Percentiles rank a stretch among this genome's conserved stretches.
Conservation (phyloP, 345 rosid species). For the Jatropha curcas region DNA sequence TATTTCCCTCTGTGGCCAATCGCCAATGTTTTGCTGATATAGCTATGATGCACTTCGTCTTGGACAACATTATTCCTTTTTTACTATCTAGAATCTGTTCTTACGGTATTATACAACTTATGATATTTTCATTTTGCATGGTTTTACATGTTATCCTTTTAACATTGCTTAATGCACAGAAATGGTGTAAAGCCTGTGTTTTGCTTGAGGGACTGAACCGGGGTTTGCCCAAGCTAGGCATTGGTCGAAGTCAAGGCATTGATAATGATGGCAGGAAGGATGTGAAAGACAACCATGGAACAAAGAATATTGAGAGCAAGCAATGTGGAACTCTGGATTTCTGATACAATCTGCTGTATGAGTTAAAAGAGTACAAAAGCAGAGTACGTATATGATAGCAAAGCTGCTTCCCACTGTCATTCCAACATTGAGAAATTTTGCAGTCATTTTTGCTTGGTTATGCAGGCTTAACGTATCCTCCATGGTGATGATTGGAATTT, state of each 20-base stretch:
- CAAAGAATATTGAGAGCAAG: constrained; percentile 59
- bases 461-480: background rate
- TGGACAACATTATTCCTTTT: background rate
- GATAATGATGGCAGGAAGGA: constrained; percentile 41
- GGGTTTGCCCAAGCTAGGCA: constrained; percentile 87
- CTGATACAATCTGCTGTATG: constrained; percentile 23
- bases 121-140: background rate
- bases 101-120: background rate
- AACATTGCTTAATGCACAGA: constrained; percentile 37
- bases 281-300: constrained; percentile 24
- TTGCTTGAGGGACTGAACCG: constrained; percentile 85
- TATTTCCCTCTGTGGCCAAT: background rate
- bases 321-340: constrained; percentile 83
- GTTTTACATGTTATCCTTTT: background rate
- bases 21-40: background rate
- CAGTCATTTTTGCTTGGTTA: background rate
- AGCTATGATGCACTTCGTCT: background rate
- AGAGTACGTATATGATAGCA: too few relatives aligned
- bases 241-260: constrained; percentile 58
- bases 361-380: background rate
- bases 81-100: background rate
- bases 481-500: background rate
- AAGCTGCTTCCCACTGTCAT: background rate
- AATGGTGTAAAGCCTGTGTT: constrained; percentile 96
- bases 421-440: background rate